Conservation (phyloP, 495 filamentous ascomycete genomes). For the Penicillium robsamsonii region DNA sequence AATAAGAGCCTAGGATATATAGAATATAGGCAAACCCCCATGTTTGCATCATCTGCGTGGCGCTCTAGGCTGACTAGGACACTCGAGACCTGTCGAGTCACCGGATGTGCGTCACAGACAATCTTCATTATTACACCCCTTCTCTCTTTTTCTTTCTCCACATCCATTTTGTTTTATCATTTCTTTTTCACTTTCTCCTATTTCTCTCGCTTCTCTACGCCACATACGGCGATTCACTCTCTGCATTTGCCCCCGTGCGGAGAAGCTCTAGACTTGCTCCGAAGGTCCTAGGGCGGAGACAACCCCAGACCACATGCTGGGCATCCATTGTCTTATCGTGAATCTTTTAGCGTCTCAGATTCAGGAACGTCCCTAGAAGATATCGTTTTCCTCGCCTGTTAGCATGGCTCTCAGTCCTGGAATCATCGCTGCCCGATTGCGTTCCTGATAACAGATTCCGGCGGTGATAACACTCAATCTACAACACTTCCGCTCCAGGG, state of each 20-base stretch:
- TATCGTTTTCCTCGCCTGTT: conserved; percentile 20
- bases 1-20: not conserved
- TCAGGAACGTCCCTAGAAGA: conserved; percentile 1
- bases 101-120: conserved; percentile 33
- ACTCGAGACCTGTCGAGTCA: conserved; percentile 26
- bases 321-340: conserved; percentile 17
- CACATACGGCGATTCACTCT: not conserved
- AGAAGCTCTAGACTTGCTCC: conserved; percentile 43
- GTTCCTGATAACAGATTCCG: conserved; percentile 35
- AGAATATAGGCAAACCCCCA: not conserved
- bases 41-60: conserved; percentile 5
- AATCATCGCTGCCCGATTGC: conserved; percentile 30
- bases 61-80: not conserved
- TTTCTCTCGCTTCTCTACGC: not conserved
- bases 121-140: conserved; percentile 13
- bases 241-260: conserved; percentile 33
- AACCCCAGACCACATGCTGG: conserved; percentile 9
- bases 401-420: conserved; percentile 42
- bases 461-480: conserved; percentile 27
- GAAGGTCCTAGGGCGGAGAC: conserved; percentile 31
- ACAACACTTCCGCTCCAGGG: conserved; percentile 12
- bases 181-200: conserved; percentile 8
- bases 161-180: conserved; percentile 24
- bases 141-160: conserved; percentile 12
- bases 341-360: conserved; percentile 21